Base-by-base conservation (phyloP, 306 rosid genomes). In the Cucurbita argyrosperma region DNA sequence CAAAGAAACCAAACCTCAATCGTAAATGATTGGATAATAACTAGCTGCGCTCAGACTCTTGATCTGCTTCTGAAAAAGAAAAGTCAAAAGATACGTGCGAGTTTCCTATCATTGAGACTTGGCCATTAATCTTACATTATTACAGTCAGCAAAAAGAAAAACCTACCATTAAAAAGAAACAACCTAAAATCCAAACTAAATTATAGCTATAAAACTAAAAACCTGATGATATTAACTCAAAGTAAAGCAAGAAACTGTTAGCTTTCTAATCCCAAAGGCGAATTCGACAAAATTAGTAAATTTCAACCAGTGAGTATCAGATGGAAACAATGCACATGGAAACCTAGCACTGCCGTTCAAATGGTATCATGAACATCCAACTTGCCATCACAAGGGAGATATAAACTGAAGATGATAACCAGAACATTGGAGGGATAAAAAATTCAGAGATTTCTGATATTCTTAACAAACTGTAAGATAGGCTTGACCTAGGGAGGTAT, bases 231-330 rank as follows among this genome's bases (percentile, higher is more conserved):
- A 16, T 12, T 16, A 30, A 70, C 35, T 30, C 26, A 16, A 69
- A 70, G 26, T 35, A 70, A 30, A 51, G 46, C 46, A 70, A 49
- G 59, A 30, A 15, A 45, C 4, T 2, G 16, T 26, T 47, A 11
- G 51, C 26, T 30, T 35, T 8, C 60, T 50, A 70, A 50, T 50
- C 42, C 46, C 49, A 0, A 68, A 49, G 45, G 45, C 15, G 12
- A 72, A 43, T 26, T 59, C 19, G 51, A 38, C 76, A 72, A 80
- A 80, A 64, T 72, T 5, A 46, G 64, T 96, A 72, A 72, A 12
- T 52, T 43, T 69, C 79, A 77, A 62, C 30, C 55, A 8, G 35
- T 43, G 4, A 64, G 39, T 18, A 40, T 18, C n/a, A 49, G 52
- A 13, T 64, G 5, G 61, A 11, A 53, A 52, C 46, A 51, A 49